These are phyloP conservation scores for Daldinia decipiens DNA, from an alignment of 495 filamentous ascomycete genomes.

Conservation along the genomic window DNA sequence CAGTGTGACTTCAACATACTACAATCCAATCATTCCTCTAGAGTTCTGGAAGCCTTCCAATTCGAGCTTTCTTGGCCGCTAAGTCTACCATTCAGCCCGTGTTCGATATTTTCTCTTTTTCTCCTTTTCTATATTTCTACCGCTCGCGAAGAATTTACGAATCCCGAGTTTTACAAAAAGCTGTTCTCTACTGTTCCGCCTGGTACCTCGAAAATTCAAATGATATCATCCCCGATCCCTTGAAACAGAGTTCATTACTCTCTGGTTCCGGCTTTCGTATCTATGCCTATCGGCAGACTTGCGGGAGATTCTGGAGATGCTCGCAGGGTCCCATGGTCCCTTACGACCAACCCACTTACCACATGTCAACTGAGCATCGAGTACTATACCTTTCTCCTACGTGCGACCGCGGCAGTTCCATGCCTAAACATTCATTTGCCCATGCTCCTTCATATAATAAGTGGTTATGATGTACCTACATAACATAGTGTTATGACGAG, in stretches of 20 bases:
- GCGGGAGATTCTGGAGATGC: conserved; percentile 15
- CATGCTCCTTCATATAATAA: conserved; percentile 9
- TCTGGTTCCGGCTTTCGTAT: conserved; percentile 31
- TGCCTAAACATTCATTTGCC: conserved; percentile 9
- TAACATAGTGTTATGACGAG: conserved; percentile 13
- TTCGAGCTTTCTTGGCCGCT: conserved; percentile 43
- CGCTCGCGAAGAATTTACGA: conserved; percentile 6
- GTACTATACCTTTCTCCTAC: conserved; percentile 10
- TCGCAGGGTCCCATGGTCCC: conserved; percentile 18
- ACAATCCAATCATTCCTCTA: conserved; percentile 42
- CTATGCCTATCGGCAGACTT: conserved; percentile 22
- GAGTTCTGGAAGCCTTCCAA: conserved; percentile 50
- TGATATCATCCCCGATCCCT: conserved; percentile 36
- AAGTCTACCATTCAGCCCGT: conserved; percentile 39
- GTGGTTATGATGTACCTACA: background rate
- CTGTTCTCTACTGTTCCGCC: background rate
- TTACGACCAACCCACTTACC: conserved; percentile 13
- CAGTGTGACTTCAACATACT: conserved; percentile 40
- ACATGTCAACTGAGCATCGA: conserved; percentile 31
- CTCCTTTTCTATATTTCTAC: conserved; percentile 10
- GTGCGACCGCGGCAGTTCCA: conserved; percentile 42
- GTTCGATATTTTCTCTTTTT: conserved; percentile 15
- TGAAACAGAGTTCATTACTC: conserved; percentile 19
- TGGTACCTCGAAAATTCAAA: conserved; percentile 17
- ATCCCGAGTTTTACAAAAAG: conserved; percentile 23